Evolutionary conservation across 768 basidiomycete genomes (phyloP).

Genomic region (Russula vinacea): DNA sequence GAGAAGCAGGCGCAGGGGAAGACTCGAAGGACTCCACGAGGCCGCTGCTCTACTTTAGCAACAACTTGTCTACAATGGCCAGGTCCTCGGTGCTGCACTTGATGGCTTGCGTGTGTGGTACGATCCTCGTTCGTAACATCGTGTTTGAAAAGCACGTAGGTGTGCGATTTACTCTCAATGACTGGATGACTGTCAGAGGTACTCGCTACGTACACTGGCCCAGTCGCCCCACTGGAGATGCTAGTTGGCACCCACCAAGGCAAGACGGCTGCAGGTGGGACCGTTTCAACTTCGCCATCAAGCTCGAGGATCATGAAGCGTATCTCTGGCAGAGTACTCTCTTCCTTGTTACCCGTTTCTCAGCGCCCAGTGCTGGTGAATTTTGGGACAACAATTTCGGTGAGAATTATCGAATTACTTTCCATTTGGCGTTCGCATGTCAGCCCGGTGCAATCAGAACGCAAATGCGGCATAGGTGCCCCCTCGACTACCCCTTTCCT

Average conservation of each 20-base stretch:
- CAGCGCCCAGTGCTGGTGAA: conserved; percentile 53
- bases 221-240: conserved; percentile 37
- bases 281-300: conserved; percentile 51
- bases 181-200: conserved; percentile 95
- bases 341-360: conserved; percentile 60
- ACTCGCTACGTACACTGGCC: conserved; percentile 44
- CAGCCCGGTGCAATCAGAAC: conserved; percentile 18
- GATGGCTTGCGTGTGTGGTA: conserved; percentile 70
- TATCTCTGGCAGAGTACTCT: conserved; percentile 51
- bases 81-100: conserved; percentile 84
- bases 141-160: conserved; percentile 83
- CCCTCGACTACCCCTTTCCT: conserved; percentile 23
- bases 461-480: conserved; percentile 7
- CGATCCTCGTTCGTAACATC: conserved; percentile 80
- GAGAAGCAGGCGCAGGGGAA: conserved; percentile 40
- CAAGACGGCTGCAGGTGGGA: conserved; percentile 34
- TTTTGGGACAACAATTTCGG: conserved; percentile 93
- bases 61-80: conserved; percentile 93
- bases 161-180: conserved; percentile 87
- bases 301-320: conserved; percentile 66
- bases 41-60: conserved; percentile 80
- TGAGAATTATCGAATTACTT: conserved; percentile 73
- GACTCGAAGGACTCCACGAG: conserved; percentile 54
- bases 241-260: conserved; percentile 25
- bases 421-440: conserved; percentile 44